phyloP scores from a whole-genome alignment of 192 early-diverging fungal genomes.

The Neocallimastix lanati region DNA sequence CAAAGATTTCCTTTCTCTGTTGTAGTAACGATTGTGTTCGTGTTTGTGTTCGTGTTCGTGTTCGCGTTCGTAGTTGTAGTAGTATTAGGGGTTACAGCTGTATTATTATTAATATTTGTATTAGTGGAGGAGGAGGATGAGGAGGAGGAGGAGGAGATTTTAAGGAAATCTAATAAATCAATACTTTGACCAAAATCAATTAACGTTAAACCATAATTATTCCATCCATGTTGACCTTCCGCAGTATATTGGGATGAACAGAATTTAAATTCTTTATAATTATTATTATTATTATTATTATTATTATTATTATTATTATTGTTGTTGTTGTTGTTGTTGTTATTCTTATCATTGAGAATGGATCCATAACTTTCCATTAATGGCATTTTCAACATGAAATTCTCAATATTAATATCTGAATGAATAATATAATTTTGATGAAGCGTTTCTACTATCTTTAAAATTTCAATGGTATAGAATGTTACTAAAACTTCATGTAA shows the following conservation, averaged over 20 bases:
- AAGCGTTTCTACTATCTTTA: constrained; percentile 16
- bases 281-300: constrained; percentile 3
- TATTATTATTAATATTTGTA: no score
- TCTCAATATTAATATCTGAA: constrained; percentile 23
- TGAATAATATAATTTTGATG: constrained; percentile 26
- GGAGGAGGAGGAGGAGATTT: no score
- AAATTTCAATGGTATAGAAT: constrained; percentile 25
- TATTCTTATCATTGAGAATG: no score
- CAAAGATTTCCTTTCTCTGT: not conserved
- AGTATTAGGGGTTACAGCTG: no score
- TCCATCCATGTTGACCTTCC: constrained; percentile 18
- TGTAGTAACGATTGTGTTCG: no score
- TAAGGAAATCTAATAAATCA: constrained; percentile 8
- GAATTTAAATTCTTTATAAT: not conserved
- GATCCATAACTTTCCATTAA: not conserved
- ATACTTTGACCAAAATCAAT: constrained; percentile 19
- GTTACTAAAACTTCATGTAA: constrained; percentile 18
- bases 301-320: no score
- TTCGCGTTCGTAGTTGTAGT: no score
- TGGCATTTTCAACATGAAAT: constrained; percentile 13
- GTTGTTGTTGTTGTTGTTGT: no score
- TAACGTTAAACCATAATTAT: constrained; percentile 10
- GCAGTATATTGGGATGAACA: constrained; percentile 18
- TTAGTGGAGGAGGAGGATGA: no score
- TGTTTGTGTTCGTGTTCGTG: no score